Percentiles rank a stretch among this genome's conserved stretches.
phyloP scores from a whole-genome alignment of 1,139 yeast species.

The Hyphopichia burtonii region DNA sequence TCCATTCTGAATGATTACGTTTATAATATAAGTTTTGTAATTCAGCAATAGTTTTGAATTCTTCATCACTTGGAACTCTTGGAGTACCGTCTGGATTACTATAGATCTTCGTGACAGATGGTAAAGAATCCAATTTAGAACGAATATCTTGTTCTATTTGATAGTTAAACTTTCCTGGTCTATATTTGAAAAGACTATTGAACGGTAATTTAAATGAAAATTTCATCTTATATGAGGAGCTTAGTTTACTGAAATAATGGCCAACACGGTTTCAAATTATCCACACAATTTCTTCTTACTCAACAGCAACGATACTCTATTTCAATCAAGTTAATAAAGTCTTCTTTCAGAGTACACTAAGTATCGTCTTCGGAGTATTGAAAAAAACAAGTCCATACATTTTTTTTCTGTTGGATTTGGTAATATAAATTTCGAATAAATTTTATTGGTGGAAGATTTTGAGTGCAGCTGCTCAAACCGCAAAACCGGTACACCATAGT shows the following conservation, averaged over 20 bases:
- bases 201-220: conserved; percentile 46
- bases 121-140: conserved; percentile 45
- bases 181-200: conserved; percentile 38
- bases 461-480: conserved; percentile 1
- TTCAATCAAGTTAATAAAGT: too few relatives aligned
- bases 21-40: conserved; percentile 62
- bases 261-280: too few relatives aligned
- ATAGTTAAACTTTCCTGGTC: conserved; percentile 39
- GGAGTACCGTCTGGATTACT: conserved; percentile 79
- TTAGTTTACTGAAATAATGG: too few relatives aligned
- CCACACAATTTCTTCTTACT: neutral
- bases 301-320: neutral
- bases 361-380: neutral
- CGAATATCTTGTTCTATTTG: conserved; percentile 46
- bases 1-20: conserved; percentile 62
- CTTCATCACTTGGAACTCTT: conserved; percentile 68
- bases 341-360: neutral
- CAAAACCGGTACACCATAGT: neutral
- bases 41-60: conserved; percentile 72
- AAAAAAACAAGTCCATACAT: neutral
- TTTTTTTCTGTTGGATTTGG: neutral
- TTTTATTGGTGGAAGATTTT: conserved; percentile 3
- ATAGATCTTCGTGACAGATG: conserved; percentile 59
- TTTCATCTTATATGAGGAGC: conserved; percentile 38
- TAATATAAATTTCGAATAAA: conserved; percentile 1